Evolutionary conservation across 2,329 filamentous ascomycete species (phyloP).

Genomic region (Aspergillus pseudoviridinutans): DNA sequence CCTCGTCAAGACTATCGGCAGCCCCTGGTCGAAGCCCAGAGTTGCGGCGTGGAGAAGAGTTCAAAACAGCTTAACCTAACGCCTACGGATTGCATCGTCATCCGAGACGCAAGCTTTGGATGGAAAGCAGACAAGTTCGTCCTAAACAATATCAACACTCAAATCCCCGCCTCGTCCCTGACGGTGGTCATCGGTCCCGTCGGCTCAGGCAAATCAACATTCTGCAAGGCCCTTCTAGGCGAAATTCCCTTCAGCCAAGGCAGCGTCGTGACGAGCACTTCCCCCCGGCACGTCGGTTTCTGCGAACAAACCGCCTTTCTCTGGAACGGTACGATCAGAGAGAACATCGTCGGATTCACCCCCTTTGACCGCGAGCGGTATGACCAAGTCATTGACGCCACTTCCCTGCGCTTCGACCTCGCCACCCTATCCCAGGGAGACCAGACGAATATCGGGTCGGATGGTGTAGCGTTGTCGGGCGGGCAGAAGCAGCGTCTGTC

Average conservation of each 20-base stretch:
- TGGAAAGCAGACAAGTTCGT: too few species aligned
- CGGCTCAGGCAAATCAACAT: conserved; percentile 27
- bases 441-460: conserved; percentile 19
- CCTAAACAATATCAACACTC: too few species aligned
- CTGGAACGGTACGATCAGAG: conserved; percentile 13
- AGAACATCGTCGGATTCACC: conserved; percentile 16
- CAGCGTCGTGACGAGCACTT: background rate
- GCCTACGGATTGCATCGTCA: too few species aligned
- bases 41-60: too few species aligned
- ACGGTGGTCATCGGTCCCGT: too few species aligned
- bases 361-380: conserved; percentile 14
- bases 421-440: conserved; percentile 16
- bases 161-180: too few species aligned
- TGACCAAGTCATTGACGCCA: conserved; percentile 17
- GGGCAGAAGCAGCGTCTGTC: conserved; percentile 28
- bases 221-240: conserved; percentile 31
- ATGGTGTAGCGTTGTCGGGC: conserved; percentile 15
- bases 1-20: conserved; percentile 2
- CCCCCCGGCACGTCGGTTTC: conserved; percentile 9
- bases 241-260: conserved; percentile 29
- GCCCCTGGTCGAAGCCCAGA: too few species aligned
- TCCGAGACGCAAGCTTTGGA: too few species aligned
- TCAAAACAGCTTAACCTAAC: too few species aligned
- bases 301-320: conserved; percentile 18
- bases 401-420: conserved; percentile 18